Conservation (phyloP, 116 monocot species). For the Phalaenopsis hybrid region DNA sequence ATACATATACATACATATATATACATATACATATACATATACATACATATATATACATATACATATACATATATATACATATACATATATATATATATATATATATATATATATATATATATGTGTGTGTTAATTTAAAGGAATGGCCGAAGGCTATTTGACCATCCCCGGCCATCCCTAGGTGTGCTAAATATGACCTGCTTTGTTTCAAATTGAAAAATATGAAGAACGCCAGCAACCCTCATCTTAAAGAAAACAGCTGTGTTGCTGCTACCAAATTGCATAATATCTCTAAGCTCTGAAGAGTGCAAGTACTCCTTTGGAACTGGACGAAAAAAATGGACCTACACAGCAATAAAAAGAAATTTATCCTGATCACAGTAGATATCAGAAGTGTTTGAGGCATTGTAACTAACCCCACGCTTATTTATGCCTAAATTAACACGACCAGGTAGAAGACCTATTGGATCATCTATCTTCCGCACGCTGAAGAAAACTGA, state of each 20-base stretch:
- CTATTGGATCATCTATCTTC: constrained; percentile 98
- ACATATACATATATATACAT: too few relatives aligned
- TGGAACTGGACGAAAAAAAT: constrained; percentile 97
- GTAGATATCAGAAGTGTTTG: background rate
- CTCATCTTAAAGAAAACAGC: constrained; percentile 99
- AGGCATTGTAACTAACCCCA: constrained; percentile 56
- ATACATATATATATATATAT: too few relatives aligned
- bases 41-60: too few relatives aligned
- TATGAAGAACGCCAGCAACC: constrained; percentile 95
- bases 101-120: too few relatives aligned
- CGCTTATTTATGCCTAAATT: constrained; percentile 96
- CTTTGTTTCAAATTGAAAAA: constrained; percentile 98
- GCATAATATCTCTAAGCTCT: constrained; percentile 97
- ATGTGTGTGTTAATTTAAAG: too few relatives aligned
- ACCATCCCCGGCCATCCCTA: too few relatives aligned
- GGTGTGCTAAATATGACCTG: constrained; percentile 39
- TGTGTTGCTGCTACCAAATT: constrained; percentile 98
- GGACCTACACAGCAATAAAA: constrained; percentile 54
- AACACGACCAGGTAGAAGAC: constrained; percentile 88
- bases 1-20: too few relatives aligned
- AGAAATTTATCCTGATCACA: background rate
- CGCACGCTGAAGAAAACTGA: constrained; percentile 89
- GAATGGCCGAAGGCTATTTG: too few relatives aligned
- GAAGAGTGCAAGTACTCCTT: constrained; percentile 98
- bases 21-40: too few relatives aligned